Conservation (phyloP, 169 alveolate genomes). For the Miamiensis avidus region DNA sequence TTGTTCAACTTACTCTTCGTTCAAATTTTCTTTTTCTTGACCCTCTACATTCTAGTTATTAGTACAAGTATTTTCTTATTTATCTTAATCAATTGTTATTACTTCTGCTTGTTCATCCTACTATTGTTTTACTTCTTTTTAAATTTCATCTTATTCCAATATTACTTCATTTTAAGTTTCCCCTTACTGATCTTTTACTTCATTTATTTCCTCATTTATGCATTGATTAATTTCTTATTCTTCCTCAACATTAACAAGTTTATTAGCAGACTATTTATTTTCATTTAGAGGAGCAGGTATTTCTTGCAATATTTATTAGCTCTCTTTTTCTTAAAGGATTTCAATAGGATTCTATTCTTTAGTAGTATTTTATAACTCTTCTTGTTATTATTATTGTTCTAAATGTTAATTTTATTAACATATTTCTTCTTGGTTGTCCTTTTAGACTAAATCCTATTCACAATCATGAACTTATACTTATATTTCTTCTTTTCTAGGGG, state of each 20-base stretch:
- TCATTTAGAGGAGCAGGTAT: too few relatives aligned
- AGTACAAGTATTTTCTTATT: neutral
- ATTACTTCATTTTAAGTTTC: neutral
- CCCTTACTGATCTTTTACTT: neutral
- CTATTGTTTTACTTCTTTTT: neutral
- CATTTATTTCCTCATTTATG: neutral
- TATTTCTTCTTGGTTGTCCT: neutral
- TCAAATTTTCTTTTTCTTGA: neutral
- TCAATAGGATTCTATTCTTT: neutral
- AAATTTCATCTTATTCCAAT: neutral
- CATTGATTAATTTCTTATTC: neutral
- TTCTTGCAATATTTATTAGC: neutral
- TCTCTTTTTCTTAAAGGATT: neutral
- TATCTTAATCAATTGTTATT: neutral
- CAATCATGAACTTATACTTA: too few relatives aligned
- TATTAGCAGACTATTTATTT: too few relatives aligned
- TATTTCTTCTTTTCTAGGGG: too few relatives aligned
- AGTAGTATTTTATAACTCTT: too few relatives aligned
- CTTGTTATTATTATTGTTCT: neutral
- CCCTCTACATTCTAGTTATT: neutral
- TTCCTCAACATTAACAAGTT: neutral
- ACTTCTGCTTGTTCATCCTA: too few relatives aligned
- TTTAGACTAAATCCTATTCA: too few relatives aligned
- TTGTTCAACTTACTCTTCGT: neutral
- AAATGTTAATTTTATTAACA: too few relatives aligned